Base-by-base conservation (phyloP, 331 rosid species). In the Malus hybrid region DNA sequence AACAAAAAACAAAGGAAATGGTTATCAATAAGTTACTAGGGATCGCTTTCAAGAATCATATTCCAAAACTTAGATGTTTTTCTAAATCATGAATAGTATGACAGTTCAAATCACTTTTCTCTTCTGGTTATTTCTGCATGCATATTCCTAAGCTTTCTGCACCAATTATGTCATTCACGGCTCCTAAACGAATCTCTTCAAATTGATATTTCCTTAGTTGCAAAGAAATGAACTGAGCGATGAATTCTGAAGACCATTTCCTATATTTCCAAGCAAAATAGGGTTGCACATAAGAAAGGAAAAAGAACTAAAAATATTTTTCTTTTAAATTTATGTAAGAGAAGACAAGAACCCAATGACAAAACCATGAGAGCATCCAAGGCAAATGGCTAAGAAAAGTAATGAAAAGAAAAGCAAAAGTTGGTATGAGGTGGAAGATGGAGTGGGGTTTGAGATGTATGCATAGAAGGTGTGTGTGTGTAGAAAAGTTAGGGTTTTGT, bases 311-410 rank as follows among this genome's bases (percentile, higher is more conserved):
- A 56, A 55, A 39, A 36, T 1, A 32, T 50, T 12, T 20, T 71
- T n/a, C 10, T 15, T 27, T 18, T 10, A 20, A 33, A 11, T 9
- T 12, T 12, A n/a, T 18, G 3, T 39, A 13, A 72, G 14, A 12
- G 57, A 32, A 71, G 57, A 31, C 44, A 52, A 64, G 69, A 72
- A 12, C 73, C 11, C 34, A 87, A 63, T 34, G 77, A 59, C 63
- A 73, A 70, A 75, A 81, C 59, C 85, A 71, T 57, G 79, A 44
- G 85, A 79, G 95, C 80, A 87, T 89, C 97, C 90, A 85, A 86
- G 80, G 95, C 80, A 82, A 85, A 71, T 79, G 77, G 87, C 73
- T n/a, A 76, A 60, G 70, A 81, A 91, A 87, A 84, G 87, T 42
- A 78, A 74, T 14, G 54, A 79, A 82, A 72, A 77, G 67, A 81